These are phyloP conservation scores for Rhodamnia rubescens DNA, from an alignment of 345 rosid genomes.

Conservation along the genomic window DNA sequence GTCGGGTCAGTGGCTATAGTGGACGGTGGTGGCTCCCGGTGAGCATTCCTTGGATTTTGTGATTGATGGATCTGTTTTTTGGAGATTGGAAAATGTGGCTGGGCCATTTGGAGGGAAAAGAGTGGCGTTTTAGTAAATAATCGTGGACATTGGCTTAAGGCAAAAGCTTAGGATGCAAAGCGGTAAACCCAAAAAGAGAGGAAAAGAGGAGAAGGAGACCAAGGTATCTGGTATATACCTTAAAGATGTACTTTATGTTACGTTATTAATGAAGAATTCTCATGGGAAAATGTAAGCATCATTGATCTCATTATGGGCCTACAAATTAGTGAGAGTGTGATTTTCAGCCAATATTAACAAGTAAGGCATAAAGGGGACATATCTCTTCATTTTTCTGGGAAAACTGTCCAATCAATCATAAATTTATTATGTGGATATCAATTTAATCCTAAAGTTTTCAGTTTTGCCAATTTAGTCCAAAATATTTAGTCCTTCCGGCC, in stretches of 20 bases:
- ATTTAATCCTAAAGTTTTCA: accelerated
- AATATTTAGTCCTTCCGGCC: neutral
- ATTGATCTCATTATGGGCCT: neutral
- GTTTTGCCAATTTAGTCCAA: neutral
- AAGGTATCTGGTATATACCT: neutral
- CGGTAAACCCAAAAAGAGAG: neutral
- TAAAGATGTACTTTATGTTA: neutral
- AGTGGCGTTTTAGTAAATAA: neutral
- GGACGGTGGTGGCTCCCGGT: neutral
- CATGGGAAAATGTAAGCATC: neutral
- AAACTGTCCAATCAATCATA: neutral
- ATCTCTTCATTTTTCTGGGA: neutral
- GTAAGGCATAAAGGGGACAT: neutral
- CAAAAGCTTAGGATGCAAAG: neutral
- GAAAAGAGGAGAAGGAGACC: neutral
- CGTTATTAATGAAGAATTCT: neutral
- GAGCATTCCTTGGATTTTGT: neutral
- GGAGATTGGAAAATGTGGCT: neutral
- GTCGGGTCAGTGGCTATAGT: neutral
- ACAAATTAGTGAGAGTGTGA: neutral
- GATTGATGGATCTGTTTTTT: neutral
- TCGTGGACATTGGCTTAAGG: neutral
- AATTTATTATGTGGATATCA: neutral
- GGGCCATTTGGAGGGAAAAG: neutral
- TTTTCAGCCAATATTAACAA: neutral